Evolutionary conservation across 1,284 basidiomycete genomes (phyloP).

Genomic region (Boletus semigastroideus): DNA sequence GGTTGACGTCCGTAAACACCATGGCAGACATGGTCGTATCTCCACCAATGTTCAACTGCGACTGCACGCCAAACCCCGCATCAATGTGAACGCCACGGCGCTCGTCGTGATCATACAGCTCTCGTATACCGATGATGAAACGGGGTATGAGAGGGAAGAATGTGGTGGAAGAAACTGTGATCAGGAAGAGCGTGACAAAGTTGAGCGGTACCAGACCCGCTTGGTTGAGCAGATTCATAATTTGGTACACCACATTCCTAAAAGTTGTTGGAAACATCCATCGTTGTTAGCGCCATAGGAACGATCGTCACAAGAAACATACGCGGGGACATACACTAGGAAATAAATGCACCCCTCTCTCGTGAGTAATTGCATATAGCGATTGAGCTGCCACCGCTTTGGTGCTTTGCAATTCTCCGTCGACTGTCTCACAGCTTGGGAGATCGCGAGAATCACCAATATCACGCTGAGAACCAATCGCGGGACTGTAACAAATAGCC

Average conservation of each 20-base stretch:
- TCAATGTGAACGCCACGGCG: neutral
- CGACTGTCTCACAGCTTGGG: neutral
- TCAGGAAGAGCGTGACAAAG: neutral
- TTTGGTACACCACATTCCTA: neutral
- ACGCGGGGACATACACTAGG: neutral
- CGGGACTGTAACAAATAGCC: neutral
- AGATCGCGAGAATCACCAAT: neutral
- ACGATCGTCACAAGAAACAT: neutral
- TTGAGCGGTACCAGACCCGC: neutral
- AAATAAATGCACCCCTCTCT: slow-evolving; percentile 2
- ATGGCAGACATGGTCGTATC: neutral
- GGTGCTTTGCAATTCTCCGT: neutral
- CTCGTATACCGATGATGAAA: too few species aligned
- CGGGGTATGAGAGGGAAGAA: neutral
- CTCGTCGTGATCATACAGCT: neutral
- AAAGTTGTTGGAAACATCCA: too few species aligned
- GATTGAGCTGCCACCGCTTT: neutral
- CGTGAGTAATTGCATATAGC: neutral
- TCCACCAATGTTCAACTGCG: neutral
- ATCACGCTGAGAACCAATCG: neutral
- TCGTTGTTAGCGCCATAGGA: neutral
- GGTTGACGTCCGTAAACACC: neutral
- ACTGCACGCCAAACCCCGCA: neutral
- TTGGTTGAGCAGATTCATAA: neutral
- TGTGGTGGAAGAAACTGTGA: too few species aligned